Base-by-base conservation (phyloP, 2,329 filamentous ascomycete genomes). In the Colletotrichum sp. region DNA sequence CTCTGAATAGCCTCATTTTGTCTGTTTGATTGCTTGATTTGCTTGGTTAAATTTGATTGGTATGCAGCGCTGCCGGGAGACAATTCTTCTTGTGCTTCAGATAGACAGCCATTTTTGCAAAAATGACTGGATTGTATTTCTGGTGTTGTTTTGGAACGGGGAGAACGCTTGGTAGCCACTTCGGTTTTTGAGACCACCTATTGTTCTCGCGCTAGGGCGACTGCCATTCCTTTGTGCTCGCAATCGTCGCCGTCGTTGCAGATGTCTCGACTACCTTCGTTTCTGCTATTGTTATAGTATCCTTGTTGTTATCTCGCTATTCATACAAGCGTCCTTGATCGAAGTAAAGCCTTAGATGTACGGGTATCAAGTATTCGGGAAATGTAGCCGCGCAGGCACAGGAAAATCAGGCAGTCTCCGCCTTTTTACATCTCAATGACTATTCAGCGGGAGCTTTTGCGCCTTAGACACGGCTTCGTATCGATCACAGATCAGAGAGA, bases 1-100 rank as follows among this genome's bases (percentile, higher is more conserved):
- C 0, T 48, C 43, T 48, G n/a, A 21, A 13, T 13, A 21, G 10
- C n/a, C 10, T 48, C 6, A 4, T 13, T 48, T 21, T 48, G 10
- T 5, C 0, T 13, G 3, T 21, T 1, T 12, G 43, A 13, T 13
- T 48, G 43, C n/a, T 48, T 7, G 43, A 48, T 7, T 3, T 5
- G 43, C 43, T 52, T 52, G 10, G 1, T 21, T 5, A 0, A 5
- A 52, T 21, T 7, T 21, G 10, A 13, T 5, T 0, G 2, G 4
- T 52, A 21, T 5, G n/a, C n/a, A 21, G 43, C 6, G 6, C 6
- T 52, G 43, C n/a, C n/a, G 2, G 3, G 43, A 52, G n/a, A 52
- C 1, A 3, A 0, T 2, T 13, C 0, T 21, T 1, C 43, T 52
- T 21, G 5, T 5, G 6, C n/a, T 21, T 8, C 10, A 12, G 10